A percentile compares a stretch with the other conserved stretches of the same genome.
Evolutionary conservation across 257 asterid genomes (phyloP).

Genomic region (Echium plantagineum): DNA sequence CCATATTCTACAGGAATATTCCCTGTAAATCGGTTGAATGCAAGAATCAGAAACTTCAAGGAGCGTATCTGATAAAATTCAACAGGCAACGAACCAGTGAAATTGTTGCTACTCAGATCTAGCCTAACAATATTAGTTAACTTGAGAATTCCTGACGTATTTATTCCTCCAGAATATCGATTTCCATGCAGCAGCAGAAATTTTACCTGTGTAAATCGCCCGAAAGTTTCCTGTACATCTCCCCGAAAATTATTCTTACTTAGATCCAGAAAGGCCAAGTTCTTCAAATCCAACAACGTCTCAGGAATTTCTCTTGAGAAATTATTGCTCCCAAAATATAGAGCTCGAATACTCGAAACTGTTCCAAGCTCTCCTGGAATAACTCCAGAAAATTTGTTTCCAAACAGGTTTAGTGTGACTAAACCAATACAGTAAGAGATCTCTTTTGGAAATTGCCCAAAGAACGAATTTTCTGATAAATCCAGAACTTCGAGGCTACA

Average conservation of each 20-base stretch:
- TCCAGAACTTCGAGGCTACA: constrained; percentile 58
- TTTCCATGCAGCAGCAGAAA: constrained; percentile 60
- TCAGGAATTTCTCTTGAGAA: constrained; percentile 76
- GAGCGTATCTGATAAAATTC: constrained; percentile 41
- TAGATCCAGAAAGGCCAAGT: constrained; percentile 55
- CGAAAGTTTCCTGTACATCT: constrained; percentile 51
- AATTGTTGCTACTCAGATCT: constrained; percentile 69
- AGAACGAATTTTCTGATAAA: constrained; percentile 51
- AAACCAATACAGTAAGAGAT: constrained; percentile 44
- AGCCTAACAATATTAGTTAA: constrained; percentile 47
- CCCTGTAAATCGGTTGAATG: constrained; percentile 62
- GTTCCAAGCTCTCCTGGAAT: constrained; percentile 69
- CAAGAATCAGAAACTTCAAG: constrained; percentile 62
- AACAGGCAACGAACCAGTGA: constrained; percentile 55
- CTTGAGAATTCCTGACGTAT: constrained; percentile 42
- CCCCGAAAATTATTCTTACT: constrained; percentile 64
- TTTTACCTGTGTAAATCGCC: constrained; percentile 51
- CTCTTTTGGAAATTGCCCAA: constrained; percentile 45
- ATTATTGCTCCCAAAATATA: constrained; percentile 53
- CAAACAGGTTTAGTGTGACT: constrained; percentile 38
- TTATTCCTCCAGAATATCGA: constrained; percentile 47
- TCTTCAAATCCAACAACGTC: constrained; percentile 28
- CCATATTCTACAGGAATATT: constrained; percentile 69
- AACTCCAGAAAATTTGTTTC: constrained; percentile 45
- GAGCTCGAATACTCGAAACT: constrained; percentile 33